Evolutionary conservation across 164 flowering plant genomes (phyloP).

Genomic region (Houttuynia cordata): DNA sequence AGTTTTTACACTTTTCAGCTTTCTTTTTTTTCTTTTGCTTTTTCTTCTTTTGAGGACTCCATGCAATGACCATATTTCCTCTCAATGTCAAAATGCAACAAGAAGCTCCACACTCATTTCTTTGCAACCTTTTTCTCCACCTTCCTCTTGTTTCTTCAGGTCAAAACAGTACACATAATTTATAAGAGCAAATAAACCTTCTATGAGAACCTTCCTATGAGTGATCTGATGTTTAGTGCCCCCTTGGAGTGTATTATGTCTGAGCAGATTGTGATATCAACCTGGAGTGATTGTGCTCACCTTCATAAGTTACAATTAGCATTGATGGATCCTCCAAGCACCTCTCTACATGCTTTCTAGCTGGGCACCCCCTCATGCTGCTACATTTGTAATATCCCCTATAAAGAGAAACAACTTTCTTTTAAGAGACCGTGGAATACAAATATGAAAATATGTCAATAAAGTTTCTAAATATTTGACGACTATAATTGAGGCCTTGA

Average conservation of each 20-base stretch:
- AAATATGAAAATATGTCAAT: too few species aligned
- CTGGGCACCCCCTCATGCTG: slow-evolving; percentile 92
- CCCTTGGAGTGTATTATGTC: slow-evolving; percentile 15
- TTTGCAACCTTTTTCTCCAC: slow-evolving; percentile 13
- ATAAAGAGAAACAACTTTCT: slow-evolving; percentile 14
- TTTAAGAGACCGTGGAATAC: neutral
- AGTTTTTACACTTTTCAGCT: slow-evolving; percentile 23
- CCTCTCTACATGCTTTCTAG: slow-evolving; percentile 93
- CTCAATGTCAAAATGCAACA: slow-evolving; percentile 4
- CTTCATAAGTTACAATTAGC: slow-evolving; percentile 90
- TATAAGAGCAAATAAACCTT: slow-evolving; percentile 5
- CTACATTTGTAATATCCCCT: slow-evolving; percentile 97
- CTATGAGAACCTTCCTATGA: neutral
- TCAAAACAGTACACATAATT: slow-evolving; percentile 18
- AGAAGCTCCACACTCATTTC: slow-evolving; percentile 11
- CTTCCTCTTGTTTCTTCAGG: slow-evolving; percentile 9
- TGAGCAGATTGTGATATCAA: slow-evolving; percentile 50
- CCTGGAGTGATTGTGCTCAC: slow-evolving; percentile 81
- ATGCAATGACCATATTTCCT: slow-evolving; percentile 5
- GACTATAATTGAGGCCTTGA: too few species aligned
- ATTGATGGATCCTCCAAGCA: slow-evolving; percentile 80
- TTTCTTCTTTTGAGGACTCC: slow-evolving; percentile 5
- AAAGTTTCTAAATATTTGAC: too few species aligned
- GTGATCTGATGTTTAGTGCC: neutral
- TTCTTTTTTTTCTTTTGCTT: neutral